Conservation (phyloP, 2,329 filamentous ascomycete species). For the Myrmaecium sp. region DNA sequence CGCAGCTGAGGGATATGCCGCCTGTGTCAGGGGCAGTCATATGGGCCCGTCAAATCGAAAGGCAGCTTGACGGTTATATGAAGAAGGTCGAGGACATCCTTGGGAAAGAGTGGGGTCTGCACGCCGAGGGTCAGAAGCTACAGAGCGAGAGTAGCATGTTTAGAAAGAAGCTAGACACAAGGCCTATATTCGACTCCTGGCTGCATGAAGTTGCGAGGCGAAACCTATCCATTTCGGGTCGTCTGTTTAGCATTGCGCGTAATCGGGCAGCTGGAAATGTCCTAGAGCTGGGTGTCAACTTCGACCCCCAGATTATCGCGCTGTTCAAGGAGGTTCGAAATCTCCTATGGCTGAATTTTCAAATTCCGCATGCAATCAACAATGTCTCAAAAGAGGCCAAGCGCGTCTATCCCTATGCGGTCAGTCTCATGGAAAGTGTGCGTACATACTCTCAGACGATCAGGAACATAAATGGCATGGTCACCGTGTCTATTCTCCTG, state of each 20-base stretch:
- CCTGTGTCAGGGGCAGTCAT: slow-evolving; percentile 95
- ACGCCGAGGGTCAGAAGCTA: slow-evolving; percentile 87
- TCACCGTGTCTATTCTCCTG: slow-evolving; percentile 70
- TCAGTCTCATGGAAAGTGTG: slow-evolving; percentile 98
- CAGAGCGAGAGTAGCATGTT: slow-evolving; percentile 85
- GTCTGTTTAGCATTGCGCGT: slow-evolving; percentile 75
- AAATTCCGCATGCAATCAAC: slow-evolving; percentile 83
- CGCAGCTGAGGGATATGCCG: slow-evolving; percentile 84
- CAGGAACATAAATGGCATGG: slow-evolving; percentile 69
- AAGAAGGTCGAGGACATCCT: slow-evolving; percentile 97
- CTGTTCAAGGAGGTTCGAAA: slow-evolving; percentile 98
- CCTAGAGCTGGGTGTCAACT: slow-evolving; percentile 83
- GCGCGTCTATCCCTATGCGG: slow-evolving; percentile 91
- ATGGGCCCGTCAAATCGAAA: slow-evolving; percentile 93
- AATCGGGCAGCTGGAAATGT: slow-evolving; percentile 82
- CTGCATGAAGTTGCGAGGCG: slow-evolving; percentile 74
- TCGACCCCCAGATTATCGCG: slow-evolving; percentile 91
- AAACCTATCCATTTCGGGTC: slow-evolving; percentile 80
- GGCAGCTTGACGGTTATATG: slow-evolving; percentile 92
- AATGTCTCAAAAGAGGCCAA: slow-evolving; percentile 98
- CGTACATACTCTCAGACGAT: slow-evolving; percentile 80
- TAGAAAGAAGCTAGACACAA: slow-evolving; percentile 87
- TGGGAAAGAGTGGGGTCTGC: slow-evolving; percentile 83
- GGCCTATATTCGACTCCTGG: slow-evolving; percentile 92
- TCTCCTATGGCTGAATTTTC: slow-evolving; percentile 84